Percentiles rank a stretch among this genome's conserved stretches.
phyloP scores from a whole-genome alignment of 2,329 filamentous ascomycete species.

The Pestalotiopsis sp. region DNA sequence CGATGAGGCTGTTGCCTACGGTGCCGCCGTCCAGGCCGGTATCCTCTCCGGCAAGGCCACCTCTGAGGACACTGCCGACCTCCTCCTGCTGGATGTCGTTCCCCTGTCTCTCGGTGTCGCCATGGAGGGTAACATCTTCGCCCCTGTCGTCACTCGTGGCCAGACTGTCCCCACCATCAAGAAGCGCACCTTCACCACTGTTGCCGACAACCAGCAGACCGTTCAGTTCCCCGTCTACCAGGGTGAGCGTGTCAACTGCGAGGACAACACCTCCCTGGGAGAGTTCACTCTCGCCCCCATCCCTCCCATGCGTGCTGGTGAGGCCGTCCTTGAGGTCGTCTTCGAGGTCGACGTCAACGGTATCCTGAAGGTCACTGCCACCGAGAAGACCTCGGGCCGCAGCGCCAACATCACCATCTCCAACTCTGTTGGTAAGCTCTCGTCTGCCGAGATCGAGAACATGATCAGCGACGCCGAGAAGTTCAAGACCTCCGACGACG shows the following conservation, averaged over 20 bases:
- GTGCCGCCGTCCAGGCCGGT: constrained; percentile 97
- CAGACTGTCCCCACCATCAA: constrained; percentile 78
- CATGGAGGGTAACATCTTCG: constrained; percentile 99
- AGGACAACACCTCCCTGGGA: constrained; percentile 96
- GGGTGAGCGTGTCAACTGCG: constrained; percentile 97
- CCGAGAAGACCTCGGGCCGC: constrained; percentile 97
- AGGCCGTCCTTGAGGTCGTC: constrained; percentile 94
- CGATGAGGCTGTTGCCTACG: constrained; percentile 98
- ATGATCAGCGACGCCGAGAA: constrained; percentile 98
- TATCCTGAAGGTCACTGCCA: constrained; percentile 99
- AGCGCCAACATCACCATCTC: constrained; percentile 99
- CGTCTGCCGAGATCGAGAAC: constrained; percentile 90
- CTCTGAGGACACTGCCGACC: constrained; percentile 89
- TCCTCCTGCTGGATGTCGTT: constrained; percentile 93
- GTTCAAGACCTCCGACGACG: constrained; percentile 98
- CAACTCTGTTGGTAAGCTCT: constrained; percentile 99
- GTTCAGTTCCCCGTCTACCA: constrained; percentile 93
- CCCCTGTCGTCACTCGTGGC: constrained; percentile 83
- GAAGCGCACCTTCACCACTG: constrained; percentile 86
- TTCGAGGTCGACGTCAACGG: constrained; percentile 99
- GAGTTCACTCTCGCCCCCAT: constrained; percentile 94
- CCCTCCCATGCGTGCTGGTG: constrained; percentile 88
- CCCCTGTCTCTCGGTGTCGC: constrained; percentile 97
- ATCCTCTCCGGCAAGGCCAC: constrained; percentile 98
- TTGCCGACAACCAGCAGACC: constrained; percentile 74